Evolutionary conservation across 106 monocot species (phyloP).

Genomic region (Hemerocallis citrina): DNA sequence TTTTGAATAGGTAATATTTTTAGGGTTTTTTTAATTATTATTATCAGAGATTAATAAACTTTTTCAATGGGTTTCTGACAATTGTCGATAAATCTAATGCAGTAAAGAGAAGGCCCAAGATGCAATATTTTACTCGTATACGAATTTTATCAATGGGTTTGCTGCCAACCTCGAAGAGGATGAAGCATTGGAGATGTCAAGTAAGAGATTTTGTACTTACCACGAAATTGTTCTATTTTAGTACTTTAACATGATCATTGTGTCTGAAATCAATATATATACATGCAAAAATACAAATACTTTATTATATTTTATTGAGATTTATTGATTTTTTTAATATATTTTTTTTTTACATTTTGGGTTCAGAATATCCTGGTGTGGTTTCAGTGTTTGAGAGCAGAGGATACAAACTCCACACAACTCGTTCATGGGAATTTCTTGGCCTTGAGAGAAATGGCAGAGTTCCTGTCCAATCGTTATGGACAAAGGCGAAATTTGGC

Average conservation of each 20-base stretch:
- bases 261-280: background rate
- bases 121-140: constrained; percentile 33
- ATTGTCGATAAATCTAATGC: background rate
- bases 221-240: background rate
- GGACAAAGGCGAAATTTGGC: constrained; percentile 60
- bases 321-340: background rate
- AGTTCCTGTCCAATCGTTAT: constrained; percentile 33
- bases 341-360: background rate
- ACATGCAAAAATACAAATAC: background rate
- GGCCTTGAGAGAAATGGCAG: constrained; percentile 25
- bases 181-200: constrained; percentile 19
- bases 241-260: background rate
- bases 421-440: constrained; percentile 60
- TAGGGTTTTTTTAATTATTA: background rate
- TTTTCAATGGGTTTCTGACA: no score
- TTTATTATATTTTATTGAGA: no score
- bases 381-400: constrained; percentile 45
- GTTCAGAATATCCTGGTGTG: constrained; percentile 38
- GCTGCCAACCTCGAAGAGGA: constrained; percentile 35
- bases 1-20: constrained; percentile 10
- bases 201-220: constrained; percentile 5
- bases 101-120: constrained; percentile 29
- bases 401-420: constrained; percentile 50
- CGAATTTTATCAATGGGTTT: constrained; percentile 27
- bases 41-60: background rate